phyloP scores from a whole-genome alignment of 1,284 basidiomycete species.

The Exobasidium rhododendri region DNA sequence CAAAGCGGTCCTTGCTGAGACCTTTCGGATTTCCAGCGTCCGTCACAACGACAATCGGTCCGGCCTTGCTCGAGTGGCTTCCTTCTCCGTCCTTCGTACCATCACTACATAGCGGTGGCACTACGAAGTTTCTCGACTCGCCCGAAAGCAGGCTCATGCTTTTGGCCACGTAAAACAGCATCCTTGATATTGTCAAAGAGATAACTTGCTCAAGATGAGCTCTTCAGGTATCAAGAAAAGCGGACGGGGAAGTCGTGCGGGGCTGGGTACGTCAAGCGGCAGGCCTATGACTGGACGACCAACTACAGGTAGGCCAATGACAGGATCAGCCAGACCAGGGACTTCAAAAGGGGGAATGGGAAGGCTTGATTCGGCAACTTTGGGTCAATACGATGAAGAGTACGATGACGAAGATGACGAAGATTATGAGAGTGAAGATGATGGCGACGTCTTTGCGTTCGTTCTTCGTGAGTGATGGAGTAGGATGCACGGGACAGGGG shows the following conservation, averaged over 20 bases:
- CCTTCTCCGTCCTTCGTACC: no score
- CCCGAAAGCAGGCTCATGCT: no score
- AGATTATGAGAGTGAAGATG: conserved; percentile 44
- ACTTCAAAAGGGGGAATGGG: not conserved
- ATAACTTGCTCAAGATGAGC: not conserved
- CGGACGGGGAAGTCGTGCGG: not conserved
- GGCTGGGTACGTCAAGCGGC: conserved; percentile 4
- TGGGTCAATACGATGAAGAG: conserved; percentile 18
- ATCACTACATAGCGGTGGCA: no score
- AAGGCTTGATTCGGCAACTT: not conserved
- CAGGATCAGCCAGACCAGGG: not conserved
- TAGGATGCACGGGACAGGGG: not conserved
- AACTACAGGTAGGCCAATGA: not conserved
- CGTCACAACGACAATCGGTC: no score
- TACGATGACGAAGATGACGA: conserved; percentile 35
- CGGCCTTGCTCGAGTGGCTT: no score
- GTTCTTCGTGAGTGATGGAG: conserved; percentile 38
- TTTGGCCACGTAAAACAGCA: no score
- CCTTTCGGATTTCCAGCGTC: no score
- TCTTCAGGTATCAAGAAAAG: not conserved
- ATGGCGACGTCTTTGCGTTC: conserved; percentile 52
- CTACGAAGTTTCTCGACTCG: no score
- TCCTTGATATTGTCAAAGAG: no score
- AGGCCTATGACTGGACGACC: conserved; percentile 11
- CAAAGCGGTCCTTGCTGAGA: no score